phyloP scores from a whole-genome alignment of 2,329 filamentous ascomycete species.

The Phialocephala sp. region DNA sequence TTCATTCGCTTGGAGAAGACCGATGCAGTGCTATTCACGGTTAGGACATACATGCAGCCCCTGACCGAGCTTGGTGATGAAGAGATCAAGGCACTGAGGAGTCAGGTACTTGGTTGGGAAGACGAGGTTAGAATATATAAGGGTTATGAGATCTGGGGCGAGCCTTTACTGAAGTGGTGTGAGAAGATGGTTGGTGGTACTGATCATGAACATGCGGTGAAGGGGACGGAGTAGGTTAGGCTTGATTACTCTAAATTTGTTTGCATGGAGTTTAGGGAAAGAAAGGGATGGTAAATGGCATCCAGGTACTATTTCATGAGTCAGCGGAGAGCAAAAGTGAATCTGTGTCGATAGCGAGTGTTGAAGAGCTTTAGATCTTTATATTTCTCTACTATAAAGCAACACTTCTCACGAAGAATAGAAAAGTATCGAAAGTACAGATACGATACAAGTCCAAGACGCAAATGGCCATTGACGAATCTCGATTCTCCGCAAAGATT shows the following conservation, averaged over 20 bases:
- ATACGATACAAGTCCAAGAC: too few relatives aligned
- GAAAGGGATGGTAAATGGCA: too few relatives aligned
- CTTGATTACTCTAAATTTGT: background rate
- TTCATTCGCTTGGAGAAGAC: constrained; percentile 53
- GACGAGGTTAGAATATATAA: constrained; percentile 52
- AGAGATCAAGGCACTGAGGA: constrained; percentile 49
- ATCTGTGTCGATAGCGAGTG: too few relatives aligned
- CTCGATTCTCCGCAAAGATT: too few relatives aligned
- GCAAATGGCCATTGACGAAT: too few relatives aligned
- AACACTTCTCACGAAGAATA: too few relatives aligned
- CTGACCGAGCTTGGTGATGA: constrained; percentile 48
- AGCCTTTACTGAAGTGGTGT: constrained; percentile 29
- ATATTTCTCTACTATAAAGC: too few relatives aligned
- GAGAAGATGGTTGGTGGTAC: constrained; percentile 21
- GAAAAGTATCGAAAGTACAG: too few relatives aligned
- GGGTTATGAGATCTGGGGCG: constrained; percentile 50
- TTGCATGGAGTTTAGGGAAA: background rate
- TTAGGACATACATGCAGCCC: constrained; percentile 52
- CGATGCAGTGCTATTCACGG: constrained; percentile 54
- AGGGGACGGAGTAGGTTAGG: background rate
- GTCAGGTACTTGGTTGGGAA: constrained; percentile 52
- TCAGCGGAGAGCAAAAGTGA: too few relatives aligned
- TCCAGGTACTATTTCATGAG: too few relatives aligned
- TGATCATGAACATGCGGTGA: background rate
- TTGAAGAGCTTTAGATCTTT: too few relatives aligned